These are phyloP conservation scores for Clonostachys rhizophaga DNA, from an alignment of 2,329 filamentous ascomycete genomes.

Conservation along the genomic window DNA sequence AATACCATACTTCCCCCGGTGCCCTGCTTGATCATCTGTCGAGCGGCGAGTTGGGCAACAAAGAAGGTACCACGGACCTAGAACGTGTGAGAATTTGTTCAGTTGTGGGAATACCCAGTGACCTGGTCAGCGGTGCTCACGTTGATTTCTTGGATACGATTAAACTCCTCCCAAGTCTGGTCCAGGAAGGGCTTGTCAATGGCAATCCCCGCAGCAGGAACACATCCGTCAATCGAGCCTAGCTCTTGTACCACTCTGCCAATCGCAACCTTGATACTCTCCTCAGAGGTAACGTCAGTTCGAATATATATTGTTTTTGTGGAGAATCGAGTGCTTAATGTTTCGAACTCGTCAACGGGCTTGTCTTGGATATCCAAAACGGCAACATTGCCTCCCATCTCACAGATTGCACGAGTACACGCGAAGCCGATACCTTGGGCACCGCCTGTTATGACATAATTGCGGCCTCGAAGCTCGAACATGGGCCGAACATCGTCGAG, in stretches of 20 bases:
- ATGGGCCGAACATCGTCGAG: constrained; percentile 16
- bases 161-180: constrained; percentile 34
- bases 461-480: constrained; percentile 25
- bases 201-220: constrained; percentile 29
- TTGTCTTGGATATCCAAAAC: constrained; percentile 24
- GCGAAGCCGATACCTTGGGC: constrained; percentile 32
- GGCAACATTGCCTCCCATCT: constrained; percentile 32
- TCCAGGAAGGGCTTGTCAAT: constrained; percentile 38
- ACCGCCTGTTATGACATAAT: constrained; percentile 31
- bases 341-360: constrained; percentile 11
- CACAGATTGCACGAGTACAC: constrained; percentile 25
- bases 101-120: background rate
- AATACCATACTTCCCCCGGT: constrained; percentile 31
- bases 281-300: constrained; percentile 21
- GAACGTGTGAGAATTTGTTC: background rate
- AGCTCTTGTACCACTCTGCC: constrained; percentile 13
- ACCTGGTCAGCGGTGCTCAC: constrained; percentile 14
- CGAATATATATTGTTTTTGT: constrained; percentile 18
- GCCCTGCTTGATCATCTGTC: constrained; percentile 31
- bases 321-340: constrained; percentile 5
- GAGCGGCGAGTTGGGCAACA: constrained; percentile 26
- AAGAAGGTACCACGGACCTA: constrained; percentile 36
- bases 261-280: constrained; percentile 16
- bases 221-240: constrained; percentile 18
- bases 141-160: constrained; percentile 32